These are phyloP conservation scores for Malus sieversii DNA, from an alignment of 306 rosid genomes.

Conservation along the genomic window DNA sequence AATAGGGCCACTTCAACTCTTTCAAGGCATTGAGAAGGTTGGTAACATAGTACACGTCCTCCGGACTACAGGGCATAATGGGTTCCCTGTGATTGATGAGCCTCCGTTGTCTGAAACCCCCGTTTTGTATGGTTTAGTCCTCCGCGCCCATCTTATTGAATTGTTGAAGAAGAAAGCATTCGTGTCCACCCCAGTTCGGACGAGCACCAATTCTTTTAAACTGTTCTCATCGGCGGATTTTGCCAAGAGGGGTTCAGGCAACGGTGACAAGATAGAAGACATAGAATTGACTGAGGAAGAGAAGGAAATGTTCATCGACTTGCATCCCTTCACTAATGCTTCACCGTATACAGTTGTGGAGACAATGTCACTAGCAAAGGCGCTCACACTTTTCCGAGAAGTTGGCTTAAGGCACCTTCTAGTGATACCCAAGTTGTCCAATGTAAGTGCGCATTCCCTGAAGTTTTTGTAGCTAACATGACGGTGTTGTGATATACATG, in stretches of 20 bases:
- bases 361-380: conserved; percentile 89
- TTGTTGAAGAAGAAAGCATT: conserved; percentile 76
- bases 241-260: conserved; percentile 59
- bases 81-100: conserved; percentile 83
- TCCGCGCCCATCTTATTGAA: conserved; percentile 68
- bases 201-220: conserved; percentile 21
- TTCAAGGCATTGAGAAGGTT: conserved; percentile 79
- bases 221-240: conserved; percentile 57
- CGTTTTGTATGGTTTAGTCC: conserved; percentile 64
- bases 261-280: conserved; percentile 46
- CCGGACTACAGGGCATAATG: conserved; percentile 58
- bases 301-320: conserved; percentile 77
- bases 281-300: conserved; percentile 59
- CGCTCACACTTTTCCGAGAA: conserved; percentile 67
- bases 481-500: neutral
- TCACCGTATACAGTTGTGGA: conserved; percentile 91
- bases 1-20: conserved; percentile 77
- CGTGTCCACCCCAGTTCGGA: conserved; percentile 26
- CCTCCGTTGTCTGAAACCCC: conserved; percentile 58
- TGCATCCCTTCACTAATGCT: conserved; percentile 82
- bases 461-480: neutral
- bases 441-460: conserved; percentile 42
- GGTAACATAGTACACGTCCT: conserved; percentile 64
- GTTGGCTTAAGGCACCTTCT: conserved; percentile 86
- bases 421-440: conserved; percentile 70